Evolutionary conservation across 192 early-diverging fungal genomes (phyloP).

Genomic region (Neocallimastix lanati): DNA sequence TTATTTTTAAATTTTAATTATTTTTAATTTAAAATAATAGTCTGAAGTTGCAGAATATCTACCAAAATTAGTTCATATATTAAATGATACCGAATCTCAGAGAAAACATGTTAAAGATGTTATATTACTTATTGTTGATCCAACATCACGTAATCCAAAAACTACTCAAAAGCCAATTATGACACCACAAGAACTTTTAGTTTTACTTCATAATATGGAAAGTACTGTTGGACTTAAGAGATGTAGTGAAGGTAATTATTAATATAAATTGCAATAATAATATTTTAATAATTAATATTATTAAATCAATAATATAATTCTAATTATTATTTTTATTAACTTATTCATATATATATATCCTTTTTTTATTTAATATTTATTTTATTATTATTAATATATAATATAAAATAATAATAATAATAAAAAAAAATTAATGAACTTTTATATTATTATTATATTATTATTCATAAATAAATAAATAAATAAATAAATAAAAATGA

Average conservation of each 20-base stretch:
- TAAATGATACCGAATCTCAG: slow-evolving; percentile 43
- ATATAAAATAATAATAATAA: too few species aligned
- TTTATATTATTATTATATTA: too few species aligned
- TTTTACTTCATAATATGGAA: slow-evolving; percentile 51
- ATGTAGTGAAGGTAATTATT: slow-evolving; percentile 41
- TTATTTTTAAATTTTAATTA: too few species aligned
- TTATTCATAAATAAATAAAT: too few species aligned
- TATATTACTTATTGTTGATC: slow-evolving; percentile 35
- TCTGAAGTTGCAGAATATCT: slow-evolving; percentile 32
- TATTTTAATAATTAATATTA: too few species aligned
- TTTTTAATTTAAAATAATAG: slow-evolving; percentile 7
- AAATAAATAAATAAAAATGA: too few species aligned
- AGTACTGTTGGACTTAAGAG: slow-evolving; percentile 39
- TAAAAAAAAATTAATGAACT: too few species aligned
- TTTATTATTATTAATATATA: not conserved
- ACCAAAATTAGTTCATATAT: slow-evolving; percentile 35
- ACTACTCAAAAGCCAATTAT: slow-evolving; percentile 14
- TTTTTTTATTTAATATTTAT: not conserved
- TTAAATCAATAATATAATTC: too few species aligned
- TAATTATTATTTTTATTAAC: too few species aligned
- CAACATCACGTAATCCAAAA: not conserved
- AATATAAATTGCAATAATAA: too few species aligned
- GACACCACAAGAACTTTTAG: slow-evolving; percentile 45
- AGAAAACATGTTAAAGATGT: slow-evolving; percentile 38
- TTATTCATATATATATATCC: too few species aligned